Conservation (phyloP, 2,329 filamentous ascomycete species). For the Gyromitra esculenta region DNA sequence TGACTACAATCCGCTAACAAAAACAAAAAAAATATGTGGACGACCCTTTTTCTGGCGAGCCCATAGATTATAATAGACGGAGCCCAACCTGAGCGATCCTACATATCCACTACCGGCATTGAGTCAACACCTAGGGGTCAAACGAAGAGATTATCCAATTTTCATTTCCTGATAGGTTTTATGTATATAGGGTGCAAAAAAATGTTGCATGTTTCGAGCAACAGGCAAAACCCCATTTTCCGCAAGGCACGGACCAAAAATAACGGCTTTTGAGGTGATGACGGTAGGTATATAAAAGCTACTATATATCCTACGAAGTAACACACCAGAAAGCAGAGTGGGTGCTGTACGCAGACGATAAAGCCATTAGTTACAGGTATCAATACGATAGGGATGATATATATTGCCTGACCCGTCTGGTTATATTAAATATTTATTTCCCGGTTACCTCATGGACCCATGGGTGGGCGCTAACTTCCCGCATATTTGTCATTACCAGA, state of each 20-base stretch:
- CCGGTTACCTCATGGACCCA: too few species aligned
- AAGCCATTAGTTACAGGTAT: too few species aligned
- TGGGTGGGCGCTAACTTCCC: not conserved
- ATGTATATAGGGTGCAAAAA: not conserved
- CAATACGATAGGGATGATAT: too few species aligned
- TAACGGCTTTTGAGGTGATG: not conserved
- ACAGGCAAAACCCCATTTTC: not conserved
- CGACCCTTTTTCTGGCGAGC: not conserved
- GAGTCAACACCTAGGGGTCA: not conserved
- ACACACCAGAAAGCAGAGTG: not conserved
- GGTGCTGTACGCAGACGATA: too few species aligned
- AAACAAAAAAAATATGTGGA: not conserved
- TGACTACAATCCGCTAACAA: not conserved
- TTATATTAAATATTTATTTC: too few species aligned
- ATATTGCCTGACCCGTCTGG: too few species aligned
- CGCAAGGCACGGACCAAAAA: not conserved
- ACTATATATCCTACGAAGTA: not conserved
- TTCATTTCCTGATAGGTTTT: not conserved
- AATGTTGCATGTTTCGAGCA: not conserved
- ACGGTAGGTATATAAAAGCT: not conserved
- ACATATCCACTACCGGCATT: not conserved
- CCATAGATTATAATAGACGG: not conserved
- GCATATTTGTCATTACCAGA: not conserved
- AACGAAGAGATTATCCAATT: not conserved
- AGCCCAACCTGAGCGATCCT: not conserved